A percentile compares a stretch with the other conserved stretches of the same genome.
These are phyloP conservation scores for Corynascus novoguineensis DNA, from an alignment of 495 filamentous ascomycete species.

Conservation along the genomic window DNA sequence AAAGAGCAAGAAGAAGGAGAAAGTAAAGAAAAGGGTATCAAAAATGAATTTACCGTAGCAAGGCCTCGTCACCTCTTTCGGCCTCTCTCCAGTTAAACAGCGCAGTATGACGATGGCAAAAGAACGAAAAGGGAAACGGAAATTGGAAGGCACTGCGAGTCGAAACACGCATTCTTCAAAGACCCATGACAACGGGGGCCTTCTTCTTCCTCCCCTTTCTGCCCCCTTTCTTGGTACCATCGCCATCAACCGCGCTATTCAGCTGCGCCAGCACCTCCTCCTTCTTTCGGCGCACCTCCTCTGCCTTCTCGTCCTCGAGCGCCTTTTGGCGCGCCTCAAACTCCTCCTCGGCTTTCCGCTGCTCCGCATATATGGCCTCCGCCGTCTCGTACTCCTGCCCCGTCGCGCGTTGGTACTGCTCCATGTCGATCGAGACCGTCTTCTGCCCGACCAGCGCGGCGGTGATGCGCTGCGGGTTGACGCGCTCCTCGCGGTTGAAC, in stretches of 20 bases:
- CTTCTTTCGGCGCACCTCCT: slow-evolving; percentile 47
- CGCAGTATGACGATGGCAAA: neutral
- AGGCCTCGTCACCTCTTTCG: neutral
- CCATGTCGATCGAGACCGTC: slow-evolving; percentile 56
- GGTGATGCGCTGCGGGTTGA: slow-evolving; percentile 63
- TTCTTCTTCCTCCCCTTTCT: slow-evolving; percentile 24
- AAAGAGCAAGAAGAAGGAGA: too few relatives aligned
- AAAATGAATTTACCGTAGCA: neutral
- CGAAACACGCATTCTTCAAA: neutral
- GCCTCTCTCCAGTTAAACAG: neutral
- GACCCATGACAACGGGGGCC: slow-evolving; percentile 12
- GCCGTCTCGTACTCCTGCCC: slow-evolving; percentile 50
- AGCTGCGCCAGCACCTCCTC: slow-evolving; percentile 47
- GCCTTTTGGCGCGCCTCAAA: slow-evolving; percentile 53
- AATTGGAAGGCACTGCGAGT: neutral
- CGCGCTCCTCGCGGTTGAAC: slow-evolving; percentile 85
- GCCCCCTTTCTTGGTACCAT: slow-evolving; percentile 28
- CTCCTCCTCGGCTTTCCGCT: slow-evolving; percentile 58
- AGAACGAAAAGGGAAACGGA: neutral
- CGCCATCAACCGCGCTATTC: slow-evolving; percentile 34
- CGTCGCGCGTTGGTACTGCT: slow-evolving; percentile 59
- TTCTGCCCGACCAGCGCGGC: slow-evolving; percentile 58
- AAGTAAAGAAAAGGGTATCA: slow-evolving; percentile 20
- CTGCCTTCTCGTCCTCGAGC: slow-evolving; percentile 38
- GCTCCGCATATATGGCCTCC: slow-evolving; percentile 66